Evolutionary conservation across 2,329 filamentous ascomycete species (phyloP).

Genomic region (Claviceps spartinae): DNA sequence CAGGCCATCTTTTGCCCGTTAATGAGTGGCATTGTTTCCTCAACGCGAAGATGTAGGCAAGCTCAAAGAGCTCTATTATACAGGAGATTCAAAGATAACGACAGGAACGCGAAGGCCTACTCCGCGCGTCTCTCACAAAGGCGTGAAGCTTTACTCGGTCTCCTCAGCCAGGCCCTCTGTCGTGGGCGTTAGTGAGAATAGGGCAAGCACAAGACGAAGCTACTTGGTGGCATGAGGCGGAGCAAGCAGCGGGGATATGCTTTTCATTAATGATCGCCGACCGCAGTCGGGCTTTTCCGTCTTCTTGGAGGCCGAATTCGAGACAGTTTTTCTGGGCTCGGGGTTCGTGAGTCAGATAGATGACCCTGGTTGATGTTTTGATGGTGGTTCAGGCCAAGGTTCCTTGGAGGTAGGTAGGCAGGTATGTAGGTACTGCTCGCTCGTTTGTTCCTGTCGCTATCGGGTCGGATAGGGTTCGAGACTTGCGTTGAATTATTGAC

Average conservation of each 20-base stretch:
- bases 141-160: background rate
- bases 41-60: constrained; percentile 1
- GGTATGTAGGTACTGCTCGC: background rate
- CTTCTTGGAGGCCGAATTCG: background rate
- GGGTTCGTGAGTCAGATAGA: background rate
- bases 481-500: too few relatives aligned
- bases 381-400: background rate
- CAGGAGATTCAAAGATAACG: too few relatives aligned
- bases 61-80: background rate
- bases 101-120: background rate
- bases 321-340: background rate
- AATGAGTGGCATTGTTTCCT: constrained; percentile 47
- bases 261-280: background rate
- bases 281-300: background rate
- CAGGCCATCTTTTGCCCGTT: constrained; percentile 62
- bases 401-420: too few relatives aligned
- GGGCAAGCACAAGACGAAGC: background rate
- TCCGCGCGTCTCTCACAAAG: background rate
- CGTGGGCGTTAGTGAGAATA: background rate
- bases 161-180: background rate
- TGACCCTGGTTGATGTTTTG: background rate
- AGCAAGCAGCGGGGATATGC: too few relatives aligned
- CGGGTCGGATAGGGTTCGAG: background rate
- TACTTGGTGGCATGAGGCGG: background rate
- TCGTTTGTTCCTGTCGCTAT: background rate